Base-by-base conservation (phyloP, 2,329 filamentous ascomycete genomes). In the Diaporthe caulivora region DNA sequence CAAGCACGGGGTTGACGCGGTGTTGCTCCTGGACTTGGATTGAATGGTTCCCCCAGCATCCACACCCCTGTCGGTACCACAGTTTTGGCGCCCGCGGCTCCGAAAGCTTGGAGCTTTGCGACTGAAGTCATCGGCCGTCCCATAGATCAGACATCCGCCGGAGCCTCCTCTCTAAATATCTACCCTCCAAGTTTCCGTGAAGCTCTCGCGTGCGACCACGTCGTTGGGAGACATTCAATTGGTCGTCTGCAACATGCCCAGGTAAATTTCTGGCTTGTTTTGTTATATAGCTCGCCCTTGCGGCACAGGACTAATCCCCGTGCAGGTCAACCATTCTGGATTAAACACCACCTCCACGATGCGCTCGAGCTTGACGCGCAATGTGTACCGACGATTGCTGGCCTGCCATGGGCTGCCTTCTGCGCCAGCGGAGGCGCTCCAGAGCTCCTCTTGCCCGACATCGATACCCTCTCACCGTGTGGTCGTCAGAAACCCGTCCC, bases 301-400 rank as follows among this genome's bases (percentile, higher is more conserved):
- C 29, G 65, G 40, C n/a, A 21, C 15, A 26, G 15, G 64, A 34
- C 65, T 70, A 17, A 55, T 21, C 40, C 26, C 42, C 26, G 34
- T 26, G 40, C n/a, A 75, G 74, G 31, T 47, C 71, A 73, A 58
- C 8, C n/a, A 42, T 40, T 51, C 68, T 68, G 34, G 44, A 64
- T 71, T 75, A 64, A 58, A n/a, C 18, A 68, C 62, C 60, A 72
- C 72, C 75, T 76, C 75, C 74, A 82, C 80, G 73, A 91, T 91
- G 90, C 87, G 87, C 72, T 90, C 90, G 76, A 88, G 90, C 77
- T 84, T 92, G 78, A 90, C 89, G 75, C 89, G 89, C 80, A 83
- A 86, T 81, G 88, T 91, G 77, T 90, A 90, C 81, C 87, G 88
- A 77, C 85, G 86, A 78, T 83, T 92, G 76, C 82, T 90, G 74